These are phyloP conservation scores for Pistacia vera DNA, from an alignment of 345 rosid species.

Conservation along the genomic window DNA sequence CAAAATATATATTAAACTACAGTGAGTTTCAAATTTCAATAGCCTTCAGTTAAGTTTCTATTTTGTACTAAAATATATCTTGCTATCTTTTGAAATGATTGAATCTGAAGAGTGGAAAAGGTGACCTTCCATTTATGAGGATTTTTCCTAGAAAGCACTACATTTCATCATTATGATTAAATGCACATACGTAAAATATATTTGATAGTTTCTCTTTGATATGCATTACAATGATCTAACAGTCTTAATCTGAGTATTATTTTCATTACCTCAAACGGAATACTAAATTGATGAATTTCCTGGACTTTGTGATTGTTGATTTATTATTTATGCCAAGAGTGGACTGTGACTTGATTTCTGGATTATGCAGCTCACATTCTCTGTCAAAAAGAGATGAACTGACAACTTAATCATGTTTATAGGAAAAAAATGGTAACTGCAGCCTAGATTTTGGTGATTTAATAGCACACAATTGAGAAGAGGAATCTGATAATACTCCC, in stretches of 20 bases:
- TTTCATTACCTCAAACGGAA: not conserved
- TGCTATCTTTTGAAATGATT: not conserved
- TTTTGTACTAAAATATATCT: not conserved
- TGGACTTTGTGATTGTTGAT: not conserved
- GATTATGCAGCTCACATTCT: slow-evolving; percentile 59
- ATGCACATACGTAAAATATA: no score
- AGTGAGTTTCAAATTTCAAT: not conserved
- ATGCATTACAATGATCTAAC: not conserved
- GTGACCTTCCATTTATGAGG: no score
- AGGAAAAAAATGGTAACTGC: slow-evolving; percentile 57
- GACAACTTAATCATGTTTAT: slow-evolving; percentile 41
- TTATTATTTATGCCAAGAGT: not conserved
- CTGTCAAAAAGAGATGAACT: slow-evolving; percentile 37
- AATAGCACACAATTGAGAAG: slow-evolving; percentile 36
- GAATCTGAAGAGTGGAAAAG: not conserved
- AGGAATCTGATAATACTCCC: slow-evolving; percentile 25
- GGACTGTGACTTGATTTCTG: slow-evolving; percentile 10
- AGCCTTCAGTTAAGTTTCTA: not conserved
- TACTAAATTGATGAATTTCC: not conserved
- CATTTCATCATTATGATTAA: no score
- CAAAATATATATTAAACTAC: not conserved
- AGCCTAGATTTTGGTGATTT: slow-evolving; percentile 61
- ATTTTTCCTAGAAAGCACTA: no score
- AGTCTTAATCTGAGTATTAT: not conserved
- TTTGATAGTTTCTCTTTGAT: not conserved